Conservation (phyloP, 2,329 filamentous ascomycete species). For the Amphichorda felina region DNA sequence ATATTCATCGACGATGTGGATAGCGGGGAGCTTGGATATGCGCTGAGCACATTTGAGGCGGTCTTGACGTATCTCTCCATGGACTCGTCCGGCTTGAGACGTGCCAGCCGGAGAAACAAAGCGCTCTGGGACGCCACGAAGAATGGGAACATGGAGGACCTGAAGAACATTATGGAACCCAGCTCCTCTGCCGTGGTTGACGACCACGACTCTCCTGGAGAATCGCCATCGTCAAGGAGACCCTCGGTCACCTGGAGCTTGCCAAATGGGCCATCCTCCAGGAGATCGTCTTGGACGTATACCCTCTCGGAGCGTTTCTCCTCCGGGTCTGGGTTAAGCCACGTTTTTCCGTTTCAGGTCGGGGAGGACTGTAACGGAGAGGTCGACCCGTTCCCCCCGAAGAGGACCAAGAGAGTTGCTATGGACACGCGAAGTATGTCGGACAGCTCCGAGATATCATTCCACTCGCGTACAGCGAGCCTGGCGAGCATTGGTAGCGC, state of each 20-base stretch:
- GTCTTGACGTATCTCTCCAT: constrained; percentile 78
- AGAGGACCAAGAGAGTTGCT: constrained; percentile 65
- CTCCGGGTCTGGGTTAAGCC: constrained; percentile 50
- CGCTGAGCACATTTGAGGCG: constrained; percentile 88
- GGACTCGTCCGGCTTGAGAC: constrained; percentile 71
- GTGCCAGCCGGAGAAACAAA: constrained; percentile 76
- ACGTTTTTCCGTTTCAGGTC: constrained; percentile 82
- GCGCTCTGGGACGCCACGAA: constrained; percentile 78
- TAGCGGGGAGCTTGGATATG: constrained; percentile 90
- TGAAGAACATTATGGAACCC: constrained; percentile 72
- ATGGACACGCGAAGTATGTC: constrained; percentile 87
- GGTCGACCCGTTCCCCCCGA: constrained; percentile 18
- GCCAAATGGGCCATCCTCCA: constrained; percentile 27
- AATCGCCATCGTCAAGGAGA: constrained; percentile 26
- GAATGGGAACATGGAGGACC: constrained; percentile 61
- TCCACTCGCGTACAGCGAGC: constrained; percentile 68
- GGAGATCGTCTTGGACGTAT: constrained; percentile 27
- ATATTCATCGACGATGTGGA: constrained; percentile 98
- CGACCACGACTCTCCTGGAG: constrained; percentile 27
- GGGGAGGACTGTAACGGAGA: constrained; percentile 31
- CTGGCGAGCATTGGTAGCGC: constrained; percentile 61
- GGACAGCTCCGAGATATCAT: constrained; percentile 73
- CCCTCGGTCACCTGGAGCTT: constrained; percentile 36
- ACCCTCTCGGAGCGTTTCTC: constrained; percentile 39
- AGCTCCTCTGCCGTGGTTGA: constrained; percentile 36